These are phyloP conservation scores for Populus nigra DNA, from an alignment of 345 rosid species.

Conservation along the genomic window DNA sequence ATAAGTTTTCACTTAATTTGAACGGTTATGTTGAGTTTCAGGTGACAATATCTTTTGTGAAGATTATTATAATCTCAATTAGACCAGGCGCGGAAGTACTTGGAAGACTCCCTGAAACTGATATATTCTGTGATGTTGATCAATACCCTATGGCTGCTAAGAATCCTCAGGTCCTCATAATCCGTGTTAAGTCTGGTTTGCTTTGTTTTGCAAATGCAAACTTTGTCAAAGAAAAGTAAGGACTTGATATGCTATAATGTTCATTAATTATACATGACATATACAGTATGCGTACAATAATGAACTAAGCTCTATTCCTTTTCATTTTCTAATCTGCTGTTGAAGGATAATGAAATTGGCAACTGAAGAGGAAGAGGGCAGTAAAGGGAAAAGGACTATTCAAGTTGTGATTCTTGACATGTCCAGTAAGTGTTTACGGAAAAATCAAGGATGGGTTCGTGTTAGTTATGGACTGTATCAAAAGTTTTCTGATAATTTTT, in stretches of 20 bases:
- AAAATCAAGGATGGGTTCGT: not conserved
- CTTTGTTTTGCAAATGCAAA: slow-evolving; percentile 90
- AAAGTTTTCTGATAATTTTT: not conserved
- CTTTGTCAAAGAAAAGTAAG: slow-evolving; percentile 64
- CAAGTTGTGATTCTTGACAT: slow-evolving; percentile 74
- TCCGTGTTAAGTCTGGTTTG: slow-evolving; percentile 70
- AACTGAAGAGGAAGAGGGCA: slow-evolving; percentile 38
- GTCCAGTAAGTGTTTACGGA: slow-evolving; percentile 55
- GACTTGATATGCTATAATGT: no score
- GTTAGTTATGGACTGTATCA: not conserved
- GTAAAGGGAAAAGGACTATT: slow-evolving; percentile 25
- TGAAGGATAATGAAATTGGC: slow-evolving; percentile 58
- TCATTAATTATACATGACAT: no score
- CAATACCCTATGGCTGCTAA: slow-evolving; percentile 80
- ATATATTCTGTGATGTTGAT: slow-evolving; percentile 49
- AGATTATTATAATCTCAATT: slow-evolving; percentile 64
- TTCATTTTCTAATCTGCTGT: not conserved
- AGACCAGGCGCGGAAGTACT: slow-evolving; percentile 70
- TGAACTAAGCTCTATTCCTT: not conserved
- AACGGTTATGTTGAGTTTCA: slow-evolving; percentile 17
- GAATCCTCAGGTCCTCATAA: slow-evolving; percentile 49
- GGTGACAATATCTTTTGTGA: slow-evolving; percentile 74
- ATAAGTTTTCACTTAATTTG: not conserved
- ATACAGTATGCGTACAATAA: no score
- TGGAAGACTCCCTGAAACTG: slow-evolving; percentile 65